Conservation (phyloP, 768 basidiomycete genomes). For the Trametes meyenii region DNA sequence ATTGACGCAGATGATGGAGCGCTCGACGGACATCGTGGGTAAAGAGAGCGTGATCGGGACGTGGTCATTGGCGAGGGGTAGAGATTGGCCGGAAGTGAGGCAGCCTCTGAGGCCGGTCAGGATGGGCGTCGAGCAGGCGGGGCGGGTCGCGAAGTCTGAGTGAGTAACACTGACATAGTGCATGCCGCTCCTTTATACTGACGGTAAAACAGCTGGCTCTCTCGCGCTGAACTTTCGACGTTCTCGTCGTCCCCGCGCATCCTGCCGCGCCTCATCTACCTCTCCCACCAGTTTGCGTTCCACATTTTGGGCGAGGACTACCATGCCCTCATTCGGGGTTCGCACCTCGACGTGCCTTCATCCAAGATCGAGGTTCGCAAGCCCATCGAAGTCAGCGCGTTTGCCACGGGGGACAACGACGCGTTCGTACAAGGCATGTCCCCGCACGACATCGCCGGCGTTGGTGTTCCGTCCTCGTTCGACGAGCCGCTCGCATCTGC, state of each 20-base stretch:
- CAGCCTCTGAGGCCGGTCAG: conserved; percentile 28
- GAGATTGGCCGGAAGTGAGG: conserved; percentile 58
- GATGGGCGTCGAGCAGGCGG: conserved; percentile 6
- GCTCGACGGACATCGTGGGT: conserved; percentile 39
- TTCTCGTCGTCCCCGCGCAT: conserved; percentile 58
- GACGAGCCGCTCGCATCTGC: conserved; percentile 82
- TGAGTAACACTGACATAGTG: conserved; percentile 25
- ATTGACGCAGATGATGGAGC: conserved; percentile 40
- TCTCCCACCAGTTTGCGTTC: conserved; percentile 86
- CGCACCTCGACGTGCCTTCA: conserved; percentile 59
- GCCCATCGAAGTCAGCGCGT: conserved; percentile 69
- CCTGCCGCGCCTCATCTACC: conserved; percentile 77
- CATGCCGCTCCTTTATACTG: conserved; percentile 16
- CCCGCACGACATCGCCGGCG: conserved; percentile 36
- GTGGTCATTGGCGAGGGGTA: conserved; percentile 60
- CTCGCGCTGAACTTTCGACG: conserved; percentile 84
- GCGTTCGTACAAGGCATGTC: conserved; percentile 58
- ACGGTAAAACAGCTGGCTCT: conserved; percentile 54
- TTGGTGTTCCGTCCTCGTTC: conserved; percentile 55
- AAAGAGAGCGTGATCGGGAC: conserved; percentile 55
- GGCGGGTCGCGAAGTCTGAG: conserved; percentile 37
- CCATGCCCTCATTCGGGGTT: conserved; percentile 71
- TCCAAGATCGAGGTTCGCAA: conserved; percentile 69
- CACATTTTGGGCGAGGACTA: conserved; percentile 75
- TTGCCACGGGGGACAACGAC: conserved; percentile 42